Conservation (phyloP, 441 rosid genomes). For the Codiaeum variegatum region DNA sequence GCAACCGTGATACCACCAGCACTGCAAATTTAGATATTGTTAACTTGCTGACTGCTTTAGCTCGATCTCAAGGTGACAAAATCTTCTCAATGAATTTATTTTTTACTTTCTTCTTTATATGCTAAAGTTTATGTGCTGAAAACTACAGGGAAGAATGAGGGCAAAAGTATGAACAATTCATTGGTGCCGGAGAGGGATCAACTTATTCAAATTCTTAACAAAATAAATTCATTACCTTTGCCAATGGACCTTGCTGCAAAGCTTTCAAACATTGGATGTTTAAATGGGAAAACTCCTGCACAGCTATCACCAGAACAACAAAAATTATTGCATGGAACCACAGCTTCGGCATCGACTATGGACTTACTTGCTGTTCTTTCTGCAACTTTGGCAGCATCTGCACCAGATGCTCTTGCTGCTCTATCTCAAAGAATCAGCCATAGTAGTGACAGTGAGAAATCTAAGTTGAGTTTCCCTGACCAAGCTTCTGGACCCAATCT, state of each 20-base stretch:
- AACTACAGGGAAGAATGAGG: constrained; percentile 53
- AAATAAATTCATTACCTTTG: constrained; percentile 72
- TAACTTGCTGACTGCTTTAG: constrained; percentile 58
- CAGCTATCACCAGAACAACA: constrained; percentile 36
- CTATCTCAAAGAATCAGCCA: constrained; percentile 62
- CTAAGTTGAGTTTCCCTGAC: constrained; percentile 44
- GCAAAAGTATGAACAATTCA: constrained; percentile 30
- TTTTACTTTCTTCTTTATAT: neutral
- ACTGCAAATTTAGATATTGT: constrained; percentile 53
- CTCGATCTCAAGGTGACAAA: constrained; percentile 58
- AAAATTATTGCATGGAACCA: constrained; percentile 38
- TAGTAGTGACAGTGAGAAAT: constrained; percentile 55
- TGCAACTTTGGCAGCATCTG: constrained; percentile 52
- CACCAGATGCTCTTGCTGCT: constrained; percentile 52
- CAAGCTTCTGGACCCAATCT: constrained; percentile 32
- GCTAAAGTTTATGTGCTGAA: constrained; percentile 20
- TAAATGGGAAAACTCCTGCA: constrained; percentile 42
- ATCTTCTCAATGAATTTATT: constrained; percentile 8
- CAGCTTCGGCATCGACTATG: constrained; percentile 58
- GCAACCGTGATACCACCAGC: constrained; percentile 33
- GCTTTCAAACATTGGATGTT: constrained; percentile 45
- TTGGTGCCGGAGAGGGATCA: constrained; percentile 58
- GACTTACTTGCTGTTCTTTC: constrained; percentile 75
- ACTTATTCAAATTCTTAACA: constrained; percentile 66
- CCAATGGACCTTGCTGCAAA: constrained; percentile 65